These are phyloP conservation scores for Galerina sulciceps DNA, from an alignment of 768 basidiomycete genomes.

Conservation along the genomic window DNA sequence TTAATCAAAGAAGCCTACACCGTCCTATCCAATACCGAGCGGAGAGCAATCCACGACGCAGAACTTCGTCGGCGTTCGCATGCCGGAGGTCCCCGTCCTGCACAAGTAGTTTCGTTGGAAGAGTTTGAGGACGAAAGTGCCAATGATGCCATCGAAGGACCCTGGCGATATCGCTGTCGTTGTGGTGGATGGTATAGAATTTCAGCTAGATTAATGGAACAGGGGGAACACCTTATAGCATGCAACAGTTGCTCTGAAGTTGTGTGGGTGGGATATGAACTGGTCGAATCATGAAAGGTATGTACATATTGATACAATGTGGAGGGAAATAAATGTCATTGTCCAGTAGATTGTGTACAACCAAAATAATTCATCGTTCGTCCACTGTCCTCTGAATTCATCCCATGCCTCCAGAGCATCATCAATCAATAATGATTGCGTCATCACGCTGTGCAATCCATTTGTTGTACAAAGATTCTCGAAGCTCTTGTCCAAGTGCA, in stretches of 20 bases:
- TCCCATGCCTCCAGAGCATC: constrained; percentile 2
- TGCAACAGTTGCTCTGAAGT: constrained; percentile 82
- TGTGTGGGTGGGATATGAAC: constrained; percentile 85
- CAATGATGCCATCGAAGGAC: constrained; percentile 25
- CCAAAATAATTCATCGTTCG: too few relatives aligned
- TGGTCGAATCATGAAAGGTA: constrained; percentile 30
- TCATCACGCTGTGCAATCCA: constrained; percentile 48
- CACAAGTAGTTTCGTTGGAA: constrained; percentile 78
- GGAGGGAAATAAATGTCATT: neutral
- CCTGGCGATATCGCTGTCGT: constrained; percentile 69
- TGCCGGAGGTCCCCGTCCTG: constrained; percentile 56
- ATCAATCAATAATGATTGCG: constrained; percentile 36
- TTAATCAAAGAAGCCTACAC: constrained; percentile 70
- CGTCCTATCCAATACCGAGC: constrained; percentile 55
- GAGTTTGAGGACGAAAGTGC: constrained; percentile 54
- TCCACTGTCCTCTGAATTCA: neutral
- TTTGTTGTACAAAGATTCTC: constrained; percentile 50
- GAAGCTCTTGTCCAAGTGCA: constrained; percentile 70
- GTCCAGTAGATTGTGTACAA: too few relatives aligned
- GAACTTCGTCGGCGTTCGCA: constrained; percentile 16
- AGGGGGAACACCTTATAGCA: constrained; percentile 70
- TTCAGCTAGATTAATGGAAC: constrained; percentile 62
- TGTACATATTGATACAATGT: neutral
- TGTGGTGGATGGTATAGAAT: constrained; percentile 75
- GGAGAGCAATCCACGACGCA: constrained; percentile 57